Evolutionary conservation across 2,329 filamentous ascomycete species (phyloP), one percentile per base, ranked within the genome.

Genomic region (Ceratocystis smalleyi): DNA sequence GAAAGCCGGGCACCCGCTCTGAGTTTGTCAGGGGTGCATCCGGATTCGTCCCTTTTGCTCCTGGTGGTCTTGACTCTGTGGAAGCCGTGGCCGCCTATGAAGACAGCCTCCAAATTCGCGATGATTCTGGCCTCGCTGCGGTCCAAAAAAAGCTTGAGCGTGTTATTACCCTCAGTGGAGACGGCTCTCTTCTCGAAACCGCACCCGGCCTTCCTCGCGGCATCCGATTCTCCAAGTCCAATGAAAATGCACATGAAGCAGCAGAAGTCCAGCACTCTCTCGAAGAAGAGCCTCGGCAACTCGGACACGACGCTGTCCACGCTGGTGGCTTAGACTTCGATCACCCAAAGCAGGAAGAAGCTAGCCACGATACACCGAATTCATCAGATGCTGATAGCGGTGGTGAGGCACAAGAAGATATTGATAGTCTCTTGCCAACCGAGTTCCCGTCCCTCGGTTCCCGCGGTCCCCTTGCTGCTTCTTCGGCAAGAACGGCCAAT

Each of bases 371-470:
- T 51, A 24, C 15, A 27, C 47, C 3, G 10, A 7, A 51, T 51
- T n/a, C 8, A 4, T n/a, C 8, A 4, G 19, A 51, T 51, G 4
- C 47, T 15, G 47, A 51, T 24, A 59, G 65, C 0, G 65, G 70
- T 2, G 71, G 72, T 2, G 73, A 74, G 3, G 60, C 40, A 0
- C 61, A 54, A 15, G 69, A 84, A 65, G 83, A 86, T 66, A 91
- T 99, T 64, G 94, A 99, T 71, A 84, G 88, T 55, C 79, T 99
- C 5, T 75, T 99, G 0, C 94, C 94, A 0, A 83, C 96, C 30
- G 94, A 99, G 71, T 99, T 96, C 70, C 91, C 94, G 0, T 88
- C 95, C 12, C 74, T 99, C 5, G 89, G 95, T 69, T 90, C 94
- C 8, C 88, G 87, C 71, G 85, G 86, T n/a, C 81, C 84, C 24